A percentile compares a stretch with the other conserved stretches of the same genome.
Evolutionary conservation across 306 rosid genomes (phyloP).

Genomic region (Malus domestica): ASM211411v1 NC_041798.1:7780501-7781000

Average conservation of each 20-base stretch:
- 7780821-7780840: slow-evolving; percentile 28
- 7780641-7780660: no score
- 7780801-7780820: neutral
- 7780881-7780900: no score
- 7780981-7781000: no score
- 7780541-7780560: slow-evolving; percentile 35
- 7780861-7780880: neutral
- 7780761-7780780: neutral
- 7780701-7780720: no score
- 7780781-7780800: slow-evolving; percentile 3
- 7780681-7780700: no score
- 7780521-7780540: slow-evolving; percentile 16
- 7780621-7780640: accelerated
- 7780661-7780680: no score
- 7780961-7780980: no score
- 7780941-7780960: no score
- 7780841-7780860: neutral
- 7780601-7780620: neutral
- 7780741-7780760: no score
- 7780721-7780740: no score
- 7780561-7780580: neutral
- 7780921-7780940: no score
- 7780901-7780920: no score
- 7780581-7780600: slow-evolving; percentile 20
- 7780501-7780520: slow-evolving; percentile 43